Percentiles rank a stretch among this genome's conserved stretches.
phyloP scores from a whole-genome alignment of 202 grass and related monocot genomes.

The Hordeum pubiflorum region DNA sequence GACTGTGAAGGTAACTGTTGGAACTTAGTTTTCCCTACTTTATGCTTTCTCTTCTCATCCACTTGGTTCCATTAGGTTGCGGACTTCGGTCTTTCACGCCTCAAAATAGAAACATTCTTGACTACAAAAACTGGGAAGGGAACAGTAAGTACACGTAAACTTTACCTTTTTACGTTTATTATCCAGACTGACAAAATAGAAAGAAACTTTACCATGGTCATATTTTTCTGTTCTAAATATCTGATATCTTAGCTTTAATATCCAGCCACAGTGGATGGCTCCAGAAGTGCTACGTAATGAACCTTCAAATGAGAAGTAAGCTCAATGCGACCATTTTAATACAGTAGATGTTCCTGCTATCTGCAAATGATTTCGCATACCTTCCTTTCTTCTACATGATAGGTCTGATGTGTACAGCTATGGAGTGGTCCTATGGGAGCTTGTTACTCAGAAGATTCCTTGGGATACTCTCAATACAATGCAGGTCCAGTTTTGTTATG shows the following conservation, averaged over 20 bases:
- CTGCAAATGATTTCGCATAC: background rate
- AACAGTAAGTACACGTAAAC: slow-evolving; percentile 52
- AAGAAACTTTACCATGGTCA: background rate
- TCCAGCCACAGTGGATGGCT: slow-evolving; percentile 98
- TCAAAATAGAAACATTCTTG: slow-evolving; percentile 77
- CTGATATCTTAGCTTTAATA: slow-evolving; percentile 14
- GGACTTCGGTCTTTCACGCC: slow-evolving; percentile 93
- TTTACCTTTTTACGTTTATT: background rate
- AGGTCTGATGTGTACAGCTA: slow-evolving; percentile 96
- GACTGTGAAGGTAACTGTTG: slow-evolving; percentile 72
- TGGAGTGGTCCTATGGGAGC: slow-evolving; percentile 88
- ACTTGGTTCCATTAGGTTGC: slow-evolving; percentile 55
- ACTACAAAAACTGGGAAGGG: slow-evolving; percentile 87
- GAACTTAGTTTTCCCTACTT: background rate
- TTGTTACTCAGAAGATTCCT: slow-evolving; percentile 85
- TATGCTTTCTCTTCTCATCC: slow-evolving; percentile 24
- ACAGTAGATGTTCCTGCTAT: background rate
- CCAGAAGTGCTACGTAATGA: slow-evolving; percentile 89
- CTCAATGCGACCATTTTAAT: background rate
- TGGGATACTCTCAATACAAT: slow-evolving; percentile 97
- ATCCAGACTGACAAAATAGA: background rate
- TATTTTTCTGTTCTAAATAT: slow-evolving; percentile 13
- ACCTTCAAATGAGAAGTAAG: slow-evolving; percentile 93
- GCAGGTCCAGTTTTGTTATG: slow-evolving; percentile 42
- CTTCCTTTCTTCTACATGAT: slow-evolving; percentile 22